phyloP scores from a whole-genome alignment of 2,329 filamentous ascomycete genomes.

The Eutypella sp. region DNA sequence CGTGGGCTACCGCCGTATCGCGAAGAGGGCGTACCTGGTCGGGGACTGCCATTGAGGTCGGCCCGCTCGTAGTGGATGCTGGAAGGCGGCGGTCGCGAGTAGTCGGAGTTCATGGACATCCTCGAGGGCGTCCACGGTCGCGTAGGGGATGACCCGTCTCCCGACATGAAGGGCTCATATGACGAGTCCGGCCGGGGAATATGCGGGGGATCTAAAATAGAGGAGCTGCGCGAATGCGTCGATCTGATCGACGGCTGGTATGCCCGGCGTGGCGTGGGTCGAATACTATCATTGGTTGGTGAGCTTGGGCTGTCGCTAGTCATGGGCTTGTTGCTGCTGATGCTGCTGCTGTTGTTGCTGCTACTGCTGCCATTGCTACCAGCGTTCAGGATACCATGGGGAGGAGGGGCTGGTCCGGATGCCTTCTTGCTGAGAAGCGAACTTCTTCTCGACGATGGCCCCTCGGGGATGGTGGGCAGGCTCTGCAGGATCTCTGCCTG shows the following conservation, averaged over 20 bases:
- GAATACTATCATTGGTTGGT: constrained; percentile 40
- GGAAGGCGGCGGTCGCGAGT: constrained; percentile 65
- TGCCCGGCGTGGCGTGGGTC: constrained; percentile 36
- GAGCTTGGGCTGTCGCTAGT: constrained; percentile 30
- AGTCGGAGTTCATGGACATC: constrained; percentile 50
- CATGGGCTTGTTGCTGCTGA: not conserved
- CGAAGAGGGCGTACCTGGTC: constrained; percentile 86
- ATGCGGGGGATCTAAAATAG: constrained; percentile 52
- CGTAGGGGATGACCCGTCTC: constrained; percentile 46
- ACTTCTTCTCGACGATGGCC: constrained; percentile 39
- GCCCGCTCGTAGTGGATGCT: constrained; percentile 75
- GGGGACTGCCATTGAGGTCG: constrained; percentile 82
- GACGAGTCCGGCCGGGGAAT: constrained; percentile 61
- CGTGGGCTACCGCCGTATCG: constrained; percentile 83
- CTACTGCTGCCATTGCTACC: too few species aligned
- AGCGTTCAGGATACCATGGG: too few species aligned
- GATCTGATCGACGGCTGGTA: constrained; percentile 52
- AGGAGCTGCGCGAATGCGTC: constrained; percentile 38
- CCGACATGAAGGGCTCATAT: constrained; percentile 53
- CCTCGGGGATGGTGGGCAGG: constrained; percentile 49
- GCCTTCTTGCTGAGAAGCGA: constrained; percentile 25
- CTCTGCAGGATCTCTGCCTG: constrained; percentile 31
- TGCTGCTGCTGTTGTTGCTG: constrained; percentile 22
- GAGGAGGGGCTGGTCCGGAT: too few species aligned
- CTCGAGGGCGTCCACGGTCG: constrained; percentile 55